Evolutionary conservation across 2,329 filamentous ascomycete species (phyloP), one percentile per base, ranked within the genome.

Genomic region (Aspergillus spinulosporus): DNA sequence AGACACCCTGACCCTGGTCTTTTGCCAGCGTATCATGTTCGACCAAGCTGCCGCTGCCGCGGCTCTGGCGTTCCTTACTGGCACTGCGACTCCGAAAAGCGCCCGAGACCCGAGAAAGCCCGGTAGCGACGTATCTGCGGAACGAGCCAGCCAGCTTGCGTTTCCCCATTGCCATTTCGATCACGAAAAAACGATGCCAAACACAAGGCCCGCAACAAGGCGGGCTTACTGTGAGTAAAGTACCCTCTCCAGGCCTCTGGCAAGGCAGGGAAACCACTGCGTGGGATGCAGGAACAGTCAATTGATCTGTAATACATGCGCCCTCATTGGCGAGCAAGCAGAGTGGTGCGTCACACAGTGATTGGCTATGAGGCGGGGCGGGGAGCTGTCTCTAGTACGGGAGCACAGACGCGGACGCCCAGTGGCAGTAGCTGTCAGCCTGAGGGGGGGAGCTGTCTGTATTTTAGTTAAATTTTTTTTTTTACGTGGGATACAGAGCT

Each of bases 271-370:
- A 32, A 59, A 29, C 37, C 21, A 40, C 31, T 50, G 56, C 52
- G 55, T 56, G 29, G 49, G 45, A 59, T 52, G 58, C 61, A 60
- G 59, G 58, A 59, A 61, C 54, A 42, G 40, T 54, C 57, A 58
- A 60, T 45, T 54, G 55, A 60, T 57, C 34, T 57, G 44, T 57
- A 54, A 60, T 59, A 49, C 56, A 54, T 47, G 48, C 53, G 42
- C 15, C 51, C 50, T 63, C 55, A 64, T 58, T 61, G 55, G 57
- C 44, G 54, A 61, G 55, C 52, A 45, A 29, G 49, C 56, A 21
- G 21, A 21, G 21, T 21, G 21, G 21, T 21, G 21, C 48, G 34
- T 48, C 9, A 43, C 48, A 54, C 37, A 45, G 37, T 57, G 49
- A 57, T 57, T 53, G 55, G 55, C 29, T 28, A 14, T 12, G 21